Conservation (phyloP, 371 early-diverging fungal species). For the Mucor irregularis region DNA sequence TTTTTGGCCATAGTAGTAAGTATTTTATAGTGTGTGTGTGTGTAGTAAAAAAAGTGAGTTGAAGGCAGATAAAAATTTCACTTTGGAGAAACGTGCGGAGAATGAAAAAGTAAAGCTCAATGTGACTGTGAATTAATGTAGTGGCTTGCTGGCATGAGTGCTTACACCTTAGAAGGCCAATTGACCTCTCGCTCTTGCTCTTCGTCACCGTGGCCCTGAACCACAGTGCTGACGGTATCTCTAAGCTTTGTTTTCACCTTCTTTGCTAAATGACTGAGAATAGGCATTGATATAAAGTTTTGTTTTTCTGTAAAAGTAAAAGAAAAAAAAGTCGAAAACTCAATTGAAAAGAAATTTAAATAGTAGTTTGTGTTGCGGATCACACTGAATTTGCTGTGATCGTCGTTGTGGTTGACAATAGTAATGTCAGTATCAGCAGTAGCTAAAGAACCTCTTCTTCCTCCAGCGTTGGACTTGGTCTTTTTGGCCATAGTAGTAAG, state of each 20-base stretch:
- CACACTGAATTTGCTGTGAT: constrained; percentile 24
- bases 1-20: constrained; percentile 22
- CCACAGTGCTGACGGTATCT: constrained; percentile 17
- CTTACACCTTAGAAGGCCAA: too few relatives aligned
- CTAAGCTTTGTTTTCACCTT: constrained; percentile 30
- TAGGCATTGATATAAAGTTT: constrained; percentile 20
- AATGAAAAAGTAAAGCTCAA: too few relatives aligned
- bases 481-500: constrained; percentile 22
- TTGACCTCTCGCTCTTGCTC: constrained; percentile 44
- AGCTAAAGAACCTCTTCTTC: constrained; percentile 14
- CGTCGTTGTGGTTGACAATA: constrained; percentile 10
- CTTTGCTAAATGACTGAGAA: constrained; percentile 34
- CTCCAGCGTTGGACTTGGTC: neutral
- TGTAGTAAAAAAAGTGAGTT: too few relatives aligned
- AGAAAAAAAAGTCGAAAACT: constrained; percentile 8
- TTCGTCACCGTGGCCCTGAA: constrained; percentile 8
- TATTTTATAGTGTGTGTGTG: too few relatives aligned
- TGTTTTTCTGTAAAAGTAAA: constrained; percentile 6
- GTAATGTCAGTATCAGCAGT: neutral
- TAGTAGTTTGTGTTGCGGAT: constrained; percentile 7
- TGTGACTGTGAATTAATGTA: too few relatives aligned
- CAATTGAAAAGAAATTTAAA: neutral
- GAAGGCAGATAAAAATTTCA: too few relatives aligned
- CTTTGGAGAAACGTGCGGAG: too few relatives aligned
- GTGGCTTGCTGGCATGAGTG: too few relatives aligned